These are phyloP conservation scores for Microbotryum silenes-acaulis DNA, from an alignment of 1,284 basidiomycete genomes.

Conservation along the genomic window DNA sequence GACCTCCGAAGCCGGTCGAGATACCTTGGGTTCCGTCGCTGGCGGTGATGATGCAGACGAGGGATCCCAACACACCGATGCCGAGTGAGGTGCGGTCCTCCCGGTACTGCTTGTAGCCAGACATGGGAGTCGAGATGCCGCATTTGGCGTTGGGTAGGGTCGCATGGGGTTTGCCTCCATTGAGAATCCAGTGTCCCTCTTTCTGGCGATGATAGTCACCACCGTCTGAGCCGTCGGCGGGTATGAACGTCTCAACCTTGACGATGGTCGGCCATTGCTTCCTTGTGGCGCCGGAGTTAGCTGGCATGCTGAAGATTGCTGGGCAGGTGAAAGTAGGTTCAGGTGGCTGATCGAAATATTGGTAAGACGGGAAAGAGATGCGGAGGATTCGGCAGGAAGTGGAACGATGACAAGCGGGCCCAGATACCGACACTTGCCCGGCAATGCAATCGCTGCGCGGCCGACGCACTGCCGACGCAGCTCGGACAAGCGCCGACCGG, in stretches of 20 bases:
- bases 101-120: constrained; percentile 47
- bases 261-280: constrained; percentile 15
- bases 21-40: constrained; percentile 48
- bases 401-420: no score
- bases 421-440: no score
- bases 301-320: no score
- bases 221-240: constrained; percentile 44
- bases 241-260: constrained; percentile 45
- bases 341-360: no score
- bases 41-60: constrained; percentile 49
- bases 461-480: no score
- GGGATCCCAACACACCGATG: constrained; percentile 46
- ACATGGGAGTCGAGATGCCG: constrained; percentile 46
- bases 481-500: no score
- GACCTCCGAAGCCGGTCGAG: constrained; percentile 50
- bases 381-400: no score
- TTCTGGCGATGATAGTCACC: constrained; percentile 49
- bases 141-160: constrained; percentile 22
- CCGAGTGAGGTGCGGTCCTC: constrained; percentile 40
- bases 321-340: no score
- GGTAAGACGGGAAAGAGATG: no score
- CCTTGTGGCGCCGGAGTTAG: no score
- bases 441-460: no score
- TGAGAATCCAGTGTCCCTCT: constrained; percentile 37
- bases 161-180: constrained; percentile 24